phyloP scores from a whole-genome alignment of 2,329 filamentous ascomycete species.

The Phaeosphaeriaceae sp. region DNA sequence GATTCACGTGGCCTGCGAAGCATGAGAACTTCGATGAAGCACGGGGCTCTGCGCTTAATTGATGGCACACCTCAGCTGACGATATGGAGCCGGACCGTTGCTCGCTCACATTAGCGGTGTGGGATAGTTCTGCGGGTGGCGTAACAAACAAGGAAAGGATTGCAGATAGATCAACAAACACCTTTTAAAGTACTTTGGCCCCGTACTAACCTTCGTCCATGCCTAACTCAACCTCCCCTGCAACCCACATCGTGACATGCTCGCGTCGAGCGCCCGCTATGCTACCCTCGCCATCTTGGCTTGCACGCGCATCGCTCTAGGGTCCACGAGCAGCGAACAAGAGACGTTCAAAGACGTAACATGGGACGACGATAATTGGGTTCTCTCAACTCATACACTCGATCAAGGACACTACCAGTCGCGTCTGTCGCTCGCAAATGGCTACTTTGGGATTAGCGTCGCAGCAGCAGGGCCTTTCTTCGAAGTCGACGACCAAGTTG shows the following conservation, averaged over 20 bases:
- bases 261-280: constrained; percentile 4
- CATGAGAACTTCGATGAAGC: not conserved
- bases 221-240: not conserved
- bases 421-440: constrained; percentile 62
- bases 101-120: not conserved
- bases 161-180: not conserved
- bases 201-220: not conserved
- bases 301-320: constrained; percentile 12
- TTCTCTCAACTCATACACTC: constrained; percentile 59
- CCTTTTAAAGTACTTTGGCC: not conserved
- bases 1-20: not conserved
- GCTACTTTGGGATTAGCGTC: constrained; percentile 69
- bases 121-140: not conserved
- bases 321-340: constrained; percentile 22
- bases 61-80: not conserved
- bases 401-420: constrained; percentile 67
- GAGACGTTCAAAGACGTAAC: constrained; percentile 53
- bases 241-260: not conserved
- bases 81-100: not conserved
- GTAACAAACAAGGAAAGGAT: not conserved
- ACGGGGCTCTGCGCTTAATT: not conserved
- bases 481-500: constrained; percentile 60
- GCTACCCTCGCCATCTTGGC: constrained; percentile 16
- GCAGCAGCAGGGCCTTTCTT: constrained; percentile 69
- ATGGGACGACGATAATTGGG: constrained; percentile 67